phyloP scores from a whole-genome alignment of 768 basidiomycete species.

The Leccinum olivaceopallidum region DNA sequence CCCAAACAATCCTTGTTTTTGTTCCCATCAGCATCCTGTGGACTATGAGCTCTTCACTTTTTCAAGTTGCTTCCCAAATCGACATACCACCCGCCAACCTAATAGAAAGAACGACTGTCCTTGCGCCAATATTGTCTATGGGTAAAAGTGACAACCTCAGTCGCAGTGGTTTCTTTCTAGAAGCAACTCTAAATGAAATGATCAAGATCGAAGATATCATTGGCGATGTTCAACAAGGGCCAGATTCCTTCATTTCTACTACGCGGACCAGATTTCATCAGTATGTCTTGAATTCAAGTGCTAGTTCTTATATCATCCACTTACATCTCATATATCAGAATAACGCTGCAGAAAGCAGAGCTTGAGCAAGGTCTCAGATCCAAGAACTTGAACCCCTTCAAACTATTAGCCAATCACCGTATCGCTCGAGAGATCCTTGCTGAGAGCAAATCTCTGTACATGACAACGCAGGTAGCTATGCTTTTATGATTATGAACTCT shows the following conservation, averaged over 20 bases:
- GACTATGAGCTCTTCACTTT: neutral
- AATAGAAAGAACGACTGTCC: neutral
- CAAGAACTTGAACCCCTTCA: conserved; percentile 7
- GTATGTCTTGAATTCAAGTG: neutral
- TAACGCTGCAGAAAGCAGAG: neutral
- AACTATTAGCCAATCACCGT: conserved; percentile 2
- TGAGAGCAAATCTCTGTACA: conserved; percentile 5
- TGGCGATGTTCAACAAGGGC: neutral
- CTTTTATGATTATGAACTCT: neutral
- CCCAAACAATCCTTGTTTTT: neutral
- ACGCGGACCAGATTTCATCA: conserved; percentile 4
- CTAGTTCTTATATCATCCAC: no score
- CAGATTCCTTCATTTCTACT: neutral
- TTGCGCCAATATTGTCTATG: neutral
- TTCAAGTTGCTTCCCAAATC: neutral
- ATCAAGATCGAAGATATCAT: neutral
- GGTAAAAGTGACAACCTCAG: neutral
- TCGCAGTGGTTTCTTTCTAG: conserved; percentile 2
- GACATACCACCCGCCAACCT: conserved; percentile 2
- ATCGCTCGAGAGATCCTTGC: conserved; percentile 4
- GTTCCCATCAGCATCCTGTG: neutral
- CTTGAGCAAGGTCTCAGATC: conserved; percentile 8
- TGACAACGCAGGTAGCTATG: conserved; percentile 4
- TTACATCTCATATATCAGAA: no score
- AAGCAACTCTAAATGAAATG: conserved; percentile 12